Evolutionary conservation across 1,284 basidiomycete genomes (phyloP).

Genomic region (Tilletia caries): DNA sequence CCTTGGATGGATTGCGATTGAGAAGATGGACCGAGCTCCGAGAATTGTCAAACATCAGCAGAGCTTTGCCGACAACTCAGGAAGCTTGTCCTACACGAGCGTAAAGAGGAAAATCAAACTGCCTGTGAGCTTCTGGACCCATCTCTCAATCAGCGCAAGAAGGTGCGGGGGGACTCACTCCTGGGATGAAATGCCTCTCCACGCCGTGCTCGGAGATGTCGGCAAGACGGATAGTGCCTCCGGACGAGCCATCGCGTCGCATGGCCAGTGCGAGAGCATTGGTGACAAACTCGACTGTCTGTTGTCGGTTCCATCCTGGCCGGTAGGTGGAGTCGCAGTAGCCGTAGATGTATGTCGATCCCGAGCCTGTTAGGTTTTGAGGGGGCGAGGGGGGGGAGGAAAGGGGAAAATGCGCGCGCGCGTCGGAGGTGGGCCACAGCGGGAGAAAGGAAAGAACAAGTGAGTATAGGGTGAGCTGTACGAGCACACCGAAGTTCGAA

Average conservation of each 20-base stretch:
- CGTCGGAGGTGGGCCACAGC: no score
- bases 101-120: not conserved
- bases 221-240: constrained; percentile 94
- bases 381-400: no score
- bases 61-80: constrained; percentile 16
- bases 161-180: constrained; percentile 66
- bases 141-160: not conserved
- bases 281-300: constrained; percentile 91
- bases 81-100: constrained; percentile 23
- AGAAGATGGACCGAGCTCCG: no score
- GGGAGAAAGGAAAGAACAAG: no score
- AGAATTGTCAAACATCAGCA: no score
- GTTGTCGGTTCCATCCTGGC: constrained; percentile 84
- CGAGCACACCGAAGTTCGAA: not conserved
- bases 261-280: constrained; percentile 94
- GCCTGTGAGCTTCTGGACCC: constrained; percentile 7
- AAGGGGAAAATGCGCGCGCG: not conserved
- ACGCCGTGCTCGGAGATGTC: constrained; percentile 90
- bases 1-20: no score
- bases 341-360: constrained; percentile 96
- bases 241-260: constrained; percentile 95
- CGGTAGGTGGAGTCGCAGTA: constrained; percentile 98
- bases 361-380: no score
- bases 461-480: no score
- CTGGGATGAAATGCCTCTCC: constrained; percentile 90